phyloP scores from a whole-genome alignment of 352 stramenopile genomes.

The Lagenidium sp. region DNA sequence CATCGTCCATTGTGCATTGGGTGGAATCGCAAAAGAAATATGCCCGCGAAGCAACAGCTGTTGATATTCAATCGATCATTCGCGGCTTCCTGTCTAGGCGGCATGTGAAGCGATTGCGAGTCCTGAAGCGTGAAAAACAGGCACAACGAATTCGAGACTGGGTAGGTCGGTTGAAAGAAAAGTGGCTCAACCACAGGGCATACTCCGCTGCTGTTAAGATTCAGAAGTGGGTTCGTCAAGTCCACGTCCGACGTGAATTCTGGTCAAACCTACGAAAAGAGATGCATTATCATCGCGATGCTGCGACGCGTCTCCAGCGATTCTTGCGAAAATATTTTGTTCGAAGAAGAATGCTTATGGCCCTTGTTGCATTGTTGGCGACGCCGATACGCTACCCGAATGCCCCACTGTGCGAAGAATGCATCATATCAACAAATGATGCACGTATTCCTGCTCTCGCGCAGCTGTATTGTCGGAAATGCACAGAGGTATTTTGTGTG shows the following conservation, averaged over 20 bases:
- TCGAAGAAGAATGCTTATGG: constrained; percentile 4
- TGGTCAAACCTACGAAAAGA: constrained; percentile 11
- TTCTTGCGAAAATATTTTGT: constrained; percentile 2
- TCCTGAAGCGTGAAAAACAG: constrained; percentile 8
- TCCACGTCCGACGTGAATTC: constrained; percentile 10
- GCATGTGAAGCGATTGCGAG: constrained; percentile 11
- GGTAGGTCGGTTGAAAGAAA: constrained; percentile 10
- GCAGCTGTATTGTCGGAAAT: constrained; percentile 20
- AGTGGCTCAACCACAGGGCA: constrained; percentile 9
- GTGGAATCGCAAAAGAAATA: constrained; percentile 3
- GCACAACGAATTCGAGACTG: constrained; percentile 15
- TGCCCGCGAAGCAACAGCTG: constrained; percentile 4
- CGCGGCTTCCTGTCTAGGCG: constrained; percentile 11
- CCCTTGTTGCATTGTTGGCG: constrained; percentile 6
- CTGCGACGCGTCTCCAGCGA: constrained; percentile 6
- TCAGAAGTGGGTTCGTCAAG: constrained; percentile 16
- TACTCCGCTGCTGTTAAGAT: constrained; percentile 13
- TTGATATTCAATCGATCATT: constrained; percentile 13
- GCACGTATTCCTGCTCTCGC: constrained; percentile 9
- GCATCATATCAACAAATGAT: constrained; percentile 3
- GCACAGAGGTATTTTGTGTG: constrained; percentile 15
- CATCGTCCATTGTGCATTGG: constrained; percentile 11
- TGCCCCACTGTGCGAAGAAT: constrained; percentile 27
- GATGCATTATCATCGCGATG: constrained; percentile 4
- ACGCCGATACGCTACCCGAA: constrained; percentile 17